These are phyloP conservation scores for Fusarium buxicola DNA, from an alignment of 2,329 filamentous ascomycete species.

Conservation along the genomic window DNA sequence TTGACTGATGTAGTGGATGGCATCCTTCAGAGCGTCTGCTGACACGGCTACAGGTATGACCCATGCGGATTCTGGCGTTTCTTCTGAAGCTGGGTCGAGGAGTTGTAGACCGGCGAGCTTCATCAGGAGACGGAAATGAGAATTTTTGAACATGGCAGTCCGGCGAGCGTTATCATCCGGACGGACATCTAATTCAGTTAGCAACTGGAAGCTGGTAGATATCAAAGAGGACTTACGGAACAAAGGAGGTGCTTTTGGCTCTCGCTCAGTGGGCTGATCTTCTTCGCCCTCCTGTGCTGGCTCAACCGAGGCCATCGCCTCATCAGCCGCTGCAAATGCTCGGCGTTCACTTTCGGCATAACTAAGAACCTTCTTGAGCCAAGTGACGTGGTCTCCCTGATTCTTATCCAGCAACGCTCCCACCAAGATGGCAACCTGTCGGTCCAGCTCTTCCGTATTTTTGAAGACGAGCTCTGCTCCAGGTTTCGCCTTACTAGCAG, in stretches of 20 bases:
- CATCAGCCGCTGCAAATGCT: constrained; percentile 80
- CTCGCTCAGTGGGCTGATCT: constrained; percentile 43
- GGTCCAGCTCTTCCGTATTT: constrained; percentile 72
- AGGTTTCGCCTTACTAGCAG: constrained; percentile 70
- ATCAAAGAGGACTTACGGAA: constrained; percentile 48
- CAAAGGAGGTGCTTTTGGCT: constrained; percentile 47
- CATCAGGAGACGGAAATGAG: constrained; percentile 87
- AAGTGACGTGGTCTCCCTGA: constrained; percentile 79
- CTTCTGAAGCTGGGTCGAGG: constrained; percentile 65
- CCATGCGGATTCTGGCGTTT: constrained; percentile 83
- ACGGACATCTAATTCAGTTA: constrained; percentile 63
- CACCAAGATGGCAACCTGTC: constrained; percentile 83
- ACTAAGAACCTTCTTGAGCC: constrained; percentile 79
- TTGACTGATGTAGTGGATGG: constrained; percentile 78
- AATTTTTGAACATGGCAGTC: constrained; percentile 87
- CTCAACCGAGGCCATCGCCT: constrained; percentile 62
- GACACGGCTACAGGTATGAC: constrained; percentile 75
- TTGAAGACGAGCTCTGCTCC: constrained; percentile 88
- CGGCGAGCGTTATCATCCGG: constrained; percentile 75
- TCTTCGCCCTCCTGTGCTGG: constrained; percentile 51
- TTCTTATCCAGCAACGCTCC: constrained; percentile 83
- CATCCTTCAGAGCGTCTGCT: constrained; percentile 74
- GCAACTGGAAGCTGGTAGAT: constrained; percentile 11
- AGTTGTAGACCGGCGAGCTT: constrained; percentile 77
- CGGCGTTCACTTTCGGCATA: constrained; percentile 78